Percentiles rank a stretch among this genome's conserved stretches.
phyloP scores from a whole-genome alignment of 106 monocot genomes.

The Dioscorea dumetorum region DNA sequence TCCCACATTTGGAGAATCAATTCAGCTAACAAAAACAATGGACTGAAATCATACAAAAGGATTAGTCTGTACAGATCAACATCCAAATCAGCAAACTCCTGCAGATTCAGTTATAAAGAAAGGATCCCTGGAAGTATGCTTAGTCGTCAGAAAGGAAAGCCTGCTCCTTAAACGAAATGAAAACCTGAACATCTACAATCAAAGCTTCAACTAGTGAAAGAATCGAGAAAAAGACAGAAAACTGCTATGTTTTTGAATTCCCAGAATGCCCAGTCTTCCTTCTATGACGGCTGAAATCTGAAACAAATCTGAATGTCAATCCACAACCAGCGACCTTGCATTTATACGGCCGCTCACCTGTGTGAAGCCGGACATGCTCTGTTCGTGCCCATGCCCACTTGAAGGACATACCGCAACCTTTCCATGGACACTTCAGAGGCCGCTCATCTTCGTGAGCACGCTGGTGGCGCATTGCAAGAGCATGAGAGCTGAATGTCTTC shows the following conservation, averaged over 20 bases:
- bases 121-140: too few species aligned
- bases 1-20: too few species aligned
- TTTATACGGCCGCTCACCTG: slow-evolving; percentile 51
- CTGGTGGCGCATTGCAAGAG: slow-evolving; percentile 29
- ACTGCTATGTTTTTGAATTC: not conserved
- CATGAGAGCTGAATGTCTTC: slow-evolving; percentile 44
- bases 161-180: not conserved
- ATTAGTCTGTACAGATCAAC: not conserved
- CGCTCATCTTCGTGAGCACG: slow-evolving; percentile 44
- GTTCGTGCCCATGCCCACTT: slow-evolving; percentile 75
- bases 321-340: slow-evolving; percentile 53
- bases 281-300: slow-evolving; percentile 60
- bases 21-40: too few species aligned
- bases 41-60: not conserved
- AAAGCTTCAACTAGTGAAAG: not conserved
- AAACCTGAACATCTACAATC: not conserved
- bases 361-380: slow-evolving; percentile 63
- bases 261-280: slow-evolving; percentile 51
- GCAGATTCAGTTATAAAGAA: too few species aligned
- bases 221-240: not conserved
- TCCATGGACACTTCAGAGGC: slow-evolving; percentile 51
- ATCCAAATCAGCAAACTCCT: not conserved
- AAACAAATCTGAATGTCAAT: slow-evolving; percentile 54
- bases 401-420: slow-evolving; percentile 51
- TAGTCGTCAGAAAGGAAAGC: not conserved